Evolutionary conservation across 257 asterid genomes (phyloP), one percentile per base, ranked within the genome.

Genomic region (Prunella vulgaris): DNA sequence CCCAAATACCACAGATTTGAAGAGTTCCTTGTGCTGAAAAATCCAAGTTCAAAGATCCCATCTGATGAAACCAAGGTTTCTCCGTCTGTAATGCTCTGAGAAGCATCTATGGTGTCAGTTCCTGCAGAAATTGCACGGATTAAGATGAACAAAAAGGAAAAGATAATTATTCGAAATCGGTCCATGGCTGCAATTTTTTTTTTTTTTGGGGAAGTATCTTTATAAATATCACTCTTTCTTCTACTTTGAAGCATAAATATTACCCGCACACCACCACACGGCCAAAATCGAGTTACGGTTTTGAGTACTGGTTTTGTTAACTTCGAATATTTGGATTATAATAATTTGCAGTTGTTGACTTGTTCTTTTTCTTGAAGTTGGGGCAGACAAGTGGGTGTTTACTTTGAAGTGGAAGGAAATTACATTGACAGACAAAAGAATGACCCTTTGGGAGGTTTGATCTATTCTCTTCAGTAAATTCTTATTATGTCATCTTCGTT

Each of bases 1-100:
- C 73, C 73, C 14, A 68, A 14, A 3, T 68, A 68, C 7, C 18
- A n/a, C n/a, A n/a, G 49, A 28, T 68, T 37, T 25, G 18, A 4
- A 0, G 65, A 54, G 3, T 33, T 24, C 37, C 42, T 57, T 3
- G 56, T 56, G 12, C 20, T 5, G 64, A 54, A 68, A 51, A 68
- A 68, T 0, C 73, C 73, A 1, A 68, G 53, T 22, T 68, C 64
- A n/a, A 68, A 68, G 0, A n/a, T 8, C 0, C 25, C 66, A 60
- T 48, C 27, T 5, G 48, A 35, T 0, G 66, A 60, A 60, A 60
- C 48, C 66, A 60, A 3, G 0, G 66, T 60, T n/a, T 60, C 27
- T 28, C 48, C 66, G 32, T 60, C 66, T 60, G n/a, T 60, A n/a
- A 60, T 60, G n/a, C 46, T 60, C 13, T 7, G 10, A 33, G 68